Conservation (phyloP, 2,329 filamentous ascomycete genomes). For the Aspergillus fumigatiaffinis region DNA sequence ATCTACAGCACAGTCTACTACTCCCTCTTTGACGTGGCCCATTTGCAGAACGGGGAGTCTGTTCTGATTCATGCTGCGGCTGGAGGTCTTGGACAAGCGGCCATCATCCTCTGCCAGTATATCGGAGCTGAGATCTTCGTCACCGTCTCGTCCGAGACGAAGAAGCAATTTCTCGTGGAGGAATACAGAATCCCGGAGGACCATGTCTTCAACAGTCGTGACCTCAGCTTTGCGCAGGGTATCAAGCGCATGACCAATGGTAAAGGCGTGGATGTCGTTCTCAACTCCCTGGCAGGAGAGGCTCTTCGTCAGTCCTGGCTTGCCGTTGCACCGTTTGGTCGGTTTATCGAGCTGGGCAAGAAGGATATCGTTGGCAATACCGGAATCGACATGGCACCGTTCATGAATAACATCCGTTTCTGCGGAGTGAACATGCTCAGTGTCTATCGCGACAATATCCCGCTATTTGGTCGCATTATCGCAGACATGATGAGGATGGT, state of each 20-base stretch:
- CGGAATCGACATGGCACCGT: neutral
- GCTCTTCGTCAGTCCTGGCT: neutral
- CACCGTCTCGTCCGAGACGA: conserved; percentile 19
- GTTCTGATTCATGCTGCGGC: conserved; percentile 24
- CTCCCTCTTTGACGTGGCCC: neutral
- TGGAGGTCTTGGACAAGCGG: conserved; percentile 23
- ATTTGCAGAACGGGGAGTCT: conserved; percentile 8
- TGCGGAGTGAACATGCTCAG: neutral
- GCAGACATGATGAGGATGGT: neutral
- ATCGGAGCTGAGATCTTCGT: conserved; percentile 22
- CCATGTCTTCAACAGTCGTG: conserved; percentile 18
- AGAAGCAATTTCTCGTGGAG: conserved; percentile 20
- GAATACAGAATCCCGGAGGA: conserved; percentile 12
- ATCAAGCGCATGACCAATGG: neutral
- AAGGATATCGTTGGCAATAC: neutral
- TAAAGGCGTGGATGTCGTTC: neutral
- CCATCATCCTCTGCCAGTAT: conserved; percentile 21
- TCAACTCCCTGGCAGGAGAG: neutral
- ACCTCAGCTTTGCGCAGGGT: neutral
- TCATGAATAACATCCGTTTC: neutral
- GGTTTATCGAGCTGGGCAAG: neutral
- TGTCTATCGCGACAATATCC: neutral
- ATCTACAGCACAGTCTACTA: conserved; percentile 1
- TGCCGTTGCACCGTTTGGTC: neutral
- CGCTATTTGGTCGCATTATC: neutral